Base-by-base conservation (phyloP, 495 filamentous ascomycete species). In the Clavariopsis aquatica region DNA sequence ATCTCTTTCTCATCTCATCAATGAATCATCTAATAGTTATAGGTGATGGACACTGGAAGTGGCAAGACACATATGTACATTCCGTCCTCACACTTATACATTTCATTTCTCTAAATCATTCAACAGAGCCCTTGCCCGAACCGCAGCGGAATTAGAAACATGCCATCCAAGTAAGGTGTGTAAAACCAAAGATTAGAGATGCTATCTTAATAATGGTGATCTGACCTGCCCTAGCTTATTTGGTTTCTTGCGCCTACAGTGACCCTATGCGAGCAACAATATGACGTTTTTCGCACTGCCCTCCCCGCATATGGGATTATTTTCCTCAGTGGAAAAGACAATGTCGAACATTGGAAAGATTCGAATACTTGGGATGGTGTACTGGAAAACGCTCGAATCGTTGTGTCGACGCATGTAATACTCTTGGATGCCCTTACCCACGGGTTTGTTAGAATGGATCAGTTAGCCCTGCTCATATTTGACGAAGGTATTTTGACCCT, bases 41-140 rank as follows among this genome's bases (percentile, higher is more conserved):
- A n/a, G n/a, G n/a, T 86, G 15, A 96, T 96, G 92, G 92, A 94
- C 70, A 96, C 93, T 0, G 93, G 93, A 1, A 91, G 85, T 72
- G 93, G 93, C 9, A 98, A 98, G 75, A 97, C 93, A 1, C 87
- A 90, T 60, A 86, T 96, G 92, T 85, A 62, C 20, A 13, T 56
- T 28, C 36, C 19, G 24, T 64, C 75, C 49, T 41, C 43, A 27
- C 5, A 8, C 3, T 13, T n/a, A 17, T n/a, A 17, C 15, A n/a
- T 3, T 9, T 43, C 13, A 8, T 43, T 22, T 2, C 49, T 19
- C 28, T 52, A 31, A 31, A 22, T 31, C n/a, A n/a, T 1, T 5
- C 19, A 22, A n/a, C 64, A 93, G 90, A 60, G 93, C 93, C 28
- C 76, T 94, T 8, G 77, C 92, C 54, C 87, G 93, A 29, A 96